Evolutionary conservation across 306 rosid genomes (phyloP).

Genomic region (Cucumis cinereus): DNA sequence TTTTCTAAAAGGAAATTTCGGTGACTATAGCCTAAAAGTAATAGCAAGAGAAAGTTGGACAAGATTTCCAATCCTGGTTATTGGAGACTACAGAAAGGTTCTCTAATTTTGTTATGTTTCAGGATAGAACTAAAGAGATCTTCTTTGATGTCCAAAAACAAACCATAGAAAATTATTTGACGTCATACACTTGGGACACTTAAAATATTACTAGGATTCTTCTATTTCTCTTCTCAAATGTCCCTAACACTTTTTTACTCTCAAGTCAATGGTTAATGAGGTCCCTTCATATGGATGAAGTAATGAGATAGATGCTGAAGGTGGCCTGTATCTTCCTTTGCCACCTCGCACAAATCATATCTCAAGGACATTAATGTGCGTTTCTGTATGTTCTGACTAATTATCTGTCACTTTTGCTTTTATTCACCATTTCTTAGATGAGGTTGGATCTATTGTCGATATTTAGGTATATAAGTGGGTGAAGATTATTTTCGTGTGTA

Average conservation of each 20-base stretch:
- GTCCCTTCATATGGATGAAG: background rate
- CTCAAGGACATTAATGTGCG: background rate
- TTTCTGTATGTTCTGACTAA: background rate
- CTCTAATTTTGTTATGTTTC: background rate
- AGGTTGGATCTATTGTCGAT: background rate
- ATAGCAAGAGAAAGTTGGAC: background rate
- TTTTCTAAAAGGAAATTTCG: background rate
- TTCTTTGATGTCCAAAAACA: background rate
- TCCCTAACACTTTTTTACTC: background rate
- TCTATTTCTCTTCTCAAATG: background rate
- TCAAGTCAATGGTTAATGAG: background rate
- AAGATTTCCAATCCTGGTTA: background rate
- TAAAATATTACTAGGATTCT: background rate
- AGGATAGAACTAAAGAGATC: background rate
- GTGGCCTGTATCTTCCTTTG: background rate
- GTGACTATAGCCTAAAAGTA: background rate
- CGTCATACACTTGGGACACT: background rate
- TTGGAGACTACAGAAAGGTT: background rate
- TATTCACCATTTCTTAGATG: background rate
- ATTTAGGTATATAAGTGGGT: background rate
- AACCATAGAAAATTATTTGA: background rate
- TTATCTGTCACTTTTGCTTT: background rate
- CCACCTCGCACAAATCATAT: background rate
- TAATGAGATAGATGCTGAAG: background rate
- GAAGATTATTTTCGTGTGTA: background rate